Evolutionary conservation across 2,329 filamentous ascomycete species (phyloP), one percentile per base, ranked within the genome.

Genomic region (Dendrostoma leiphaemia): DNA sequence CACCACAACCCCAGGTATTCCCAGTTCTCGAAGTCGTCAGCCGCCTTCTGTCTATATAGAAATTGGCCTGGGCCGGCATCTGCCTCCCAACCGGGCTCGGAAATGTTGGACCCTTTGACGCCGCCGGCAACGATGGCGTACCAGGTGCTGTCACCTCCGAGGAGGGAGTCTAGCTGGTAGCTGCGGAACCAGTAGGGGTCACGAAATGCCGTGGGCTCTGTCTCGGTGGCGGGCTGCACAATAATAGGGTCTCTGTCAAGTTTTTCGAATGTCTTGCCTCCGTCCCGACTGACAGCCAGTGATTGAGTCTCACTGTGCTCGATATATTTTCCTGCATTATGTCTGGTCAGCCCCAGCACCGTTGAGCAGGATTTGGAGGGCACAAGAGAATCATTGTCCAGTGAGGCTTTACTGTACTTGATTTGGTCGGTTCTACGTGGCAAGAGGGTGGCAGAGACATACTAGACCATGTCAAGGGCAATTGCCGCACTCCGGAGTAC

Each of bases 391-490:
- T n/a, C n/a, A n/a, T n/a, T n/a, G n/a, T n/a, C n/a, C n/a, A n/a
- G n/a, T n/a, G n/a, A n/a, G n/a, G n/a, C n/a, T n/a, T n/a, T n/a
- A n/a, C n/a, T n/a, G n/a, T n/a, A n/a, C n/a, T n/a, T n/a, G n/a
- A n/a, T n/a, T n/a, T n/a, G n/a, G n/a, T n/a, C n/a, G n/a, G n/a
- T n/a, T n/a, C n/a, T n/a, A n/a, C n/a, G n/a, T n/a, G n/a, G n/a
- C n/a, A n/a, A n/a, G n/a, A n/a, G n/a, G n/a, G n/a, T n/a, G n/a
- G n/a, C n/a, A n/a, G n/a, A n/a, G n/a, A n/a, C n/a, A n/a, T n/a
- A n/a, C n/a, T n/a, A 8, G 71, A 75, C 74, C 74, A 77, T 35
- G 74, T 69, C 12, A 77, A 76, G 0, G 74, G 74, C 7, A 76
- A 60, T 56, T 68, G 74, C 17, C 68, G 69, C 12, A 77, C 72